Evolutionary conservation across 2,329 filamentous ascomycete genomes (phyloP).

Genomic region (Penicillium sp.): DNA sequence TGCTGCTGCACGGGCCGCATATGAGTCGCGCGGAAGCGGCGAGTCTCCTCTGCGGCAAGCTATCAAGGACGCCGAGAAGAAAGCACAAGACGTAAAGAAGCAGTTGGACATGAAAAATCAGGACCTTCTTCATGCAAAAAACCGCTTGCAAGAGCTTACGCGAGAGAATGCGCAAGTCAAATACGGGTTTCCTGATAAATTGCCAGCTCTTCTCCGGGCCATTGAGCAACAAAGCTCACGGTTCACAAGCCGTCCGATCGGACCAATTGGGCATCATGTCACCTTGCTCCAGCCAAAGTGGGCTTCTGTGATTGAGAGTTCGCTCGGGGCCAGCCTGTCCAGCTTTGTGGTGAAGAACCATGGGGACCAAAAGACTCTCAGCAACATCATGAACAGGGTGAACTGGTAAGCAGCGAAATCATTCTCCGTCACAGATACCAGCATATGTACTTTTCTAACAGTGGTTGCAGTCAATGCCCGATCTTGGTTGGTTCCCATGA

Average conservation of each 20-base stretch:
- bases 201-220: conserved; percentile 65
- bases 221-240: conserved; percentile 65
- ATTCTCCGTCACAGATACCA: neutral
- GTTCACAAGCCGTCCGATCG: conserved; percentile 74
- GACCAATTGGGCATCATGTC: conserved; percentile 79
- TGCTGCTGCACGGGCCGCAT: conserved; percentile 46
- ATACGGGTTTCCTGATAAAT: conserved; percentile 64
- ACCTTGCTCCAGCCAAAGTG: conserved; percentile 77
- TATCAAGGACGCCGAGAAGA: conserved; percentile 37
- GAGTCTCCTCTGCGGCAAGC: conserved; percentile 38
- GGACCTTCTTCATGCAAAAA: conserved; percentile 58
- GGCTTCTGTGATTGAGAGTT: conserved; percentile 78
- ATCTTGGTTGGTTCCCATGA: conserved; percentile 65
- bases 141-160: conserved; percentile 54
- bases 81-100: conserved; percentile 23
- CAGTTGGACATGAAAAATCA: conserved; percentile 48
- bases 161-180: conserved; percentile 61
- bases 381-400: conserved; percentile 62
- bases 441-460: conserved; percentile 13
- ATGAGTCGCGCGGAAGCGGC: conserved; percentile 45
- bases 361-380: conserved; percentile 70
- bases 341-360: conserved; percentile 81
- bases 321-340: conserved; percentile 68
- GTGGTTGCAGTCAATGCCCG: conserved; percentile 49
- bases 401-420: conserved; percentile 48